phyloP scores from a whole-genome alignment of 2,329 filamentous ascomycete species.

The Rutstroemia sp. region DNA sequence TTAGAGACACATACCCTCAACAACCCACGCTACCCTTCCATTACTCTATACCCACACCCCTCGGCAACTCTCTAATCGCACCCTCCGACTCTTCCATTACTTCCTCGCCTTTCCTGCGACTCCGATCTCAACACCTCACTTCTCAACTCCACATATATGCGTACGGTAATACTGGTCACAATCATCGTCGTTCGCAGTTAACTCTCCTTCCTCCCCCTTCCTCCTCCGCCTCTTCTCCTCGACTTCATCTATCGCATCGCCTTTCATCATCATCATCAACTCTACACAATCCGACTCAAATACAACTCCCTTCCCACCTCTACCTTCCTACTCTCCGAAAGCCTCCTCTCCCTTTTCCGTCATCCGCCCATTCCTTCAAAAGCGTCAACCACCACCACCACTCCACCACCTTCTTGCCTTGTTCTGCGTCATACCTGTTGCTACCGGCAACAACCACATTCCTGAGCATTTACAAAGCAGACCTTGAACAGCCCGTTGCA shows the following conservation, averaged over 20 bases:
- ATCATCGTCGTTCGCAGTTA: slow-evolving; percentile 26
- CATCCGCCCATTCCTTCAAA: slow-evolving; percentile 12
- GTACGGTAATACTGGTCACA: slow-evolving; percentile 24
- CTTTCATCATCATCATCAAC: slow-evolving; percentile 14
- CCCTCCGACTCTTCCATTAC: slow-evolving; percentile 4
- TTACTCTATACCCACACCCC: not conserved
- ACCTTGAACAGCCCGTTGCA: slow-evolving; percentile 5
- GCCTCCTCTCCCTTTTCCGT: not conserved
- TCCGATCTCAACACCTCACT: slow-evolving; percentile 11
- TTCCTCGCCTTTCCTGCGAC: slow-evolving; percentile 3
- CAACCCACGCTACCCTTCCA: no score
- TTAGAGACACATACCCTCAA: no score
- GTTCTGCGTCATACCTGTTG: slow-evolving; percentile 20
- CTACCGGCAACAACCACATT: slow-evolving; percentile 18
- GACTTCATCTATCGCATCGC: slow-evolving; percentile 12
- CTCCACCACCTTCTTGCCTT: slow-evolving; percentile 7
- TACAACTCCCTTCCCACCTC: slow-evolving; percentile 22
- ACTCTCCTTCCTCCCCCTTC: slow-evolving; percentile 28
- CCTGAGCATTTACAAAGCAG: slow-evolving; percentile 10
- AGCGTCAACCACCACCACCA: slow-evolving; percentile 1
- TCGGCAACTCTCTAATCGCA: slow-evolving; percentile 1
- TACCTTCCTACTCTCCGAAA: slow-evolving; percentile 9
- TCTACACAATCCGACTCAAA: not conserved
- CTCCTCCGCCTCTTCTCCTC: slow-evolving; percentile 29
- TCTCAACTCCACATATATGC: slow-evolving; percentile 12